Evolutionary conservation across 2,329 filamentous ascomycete genomes (phyloP), one percentile per base, ranked within the genome.

Genomic region (Aspergillus brunneoviolaceus): DNA sequence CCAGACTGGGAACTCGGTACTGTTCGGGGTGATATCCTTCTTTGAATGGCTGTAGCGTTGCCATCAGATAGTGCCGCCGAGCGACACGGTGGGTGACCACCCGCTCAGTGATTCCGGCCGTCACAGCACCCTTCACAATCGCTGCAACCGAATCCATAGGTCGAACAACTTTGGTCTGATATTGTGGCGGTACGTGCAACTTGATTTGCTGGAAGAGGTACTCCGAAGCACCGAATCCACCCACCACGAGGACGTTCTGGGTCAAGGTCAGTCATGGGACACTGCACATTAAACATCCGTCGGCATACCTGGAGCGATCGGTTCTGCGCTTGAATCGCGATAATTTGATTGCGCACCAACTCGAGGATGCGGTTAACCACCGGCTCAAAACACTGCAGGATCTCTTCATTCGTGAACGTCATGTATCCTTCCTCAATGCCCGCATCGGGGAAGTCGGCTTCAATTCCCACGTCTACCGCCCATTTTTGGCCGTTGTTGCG

Each of bases 191-290:
- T 2, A 99, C 95, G 74, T 98, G 95, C 50, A 98, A 88, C 79
- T 96, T 97, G 82, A 99, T 98, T 79, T 99, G 95, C 79, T 98
- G 94, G 87, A 98, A 99, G 61, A 99, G 89, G 75, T 98, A 98
- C 79, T 99, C 95, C 7, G 94, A 98, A 31, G 94, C 95, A 80
- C 95, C 95, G 74, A 99, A 99, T 68, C 95, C 95, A 83, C 95
- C 95, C 10, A 99, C 95, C 7, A 99, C 93, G 63, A 99, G 82
- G 57, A 99, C 95, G 75, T 97, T 98, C 83, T 88, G 65, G 10
- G 48, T 42, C 42, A 31, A 35, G 5, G 64, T 74, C 65, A 75
- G 65, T 49, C 27, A 33, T 33, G 39, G 39, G 16, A 45, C 11
- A 39, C 21, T n/a, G 16, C 33, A 55, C n/a, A 16, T n/a, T 4